Evolutionary conservation across 2,329 filamentous ascomycete species (phyloP), one percentile per base, ranked within the genome.

Genomic region (Cyclaneusma minus): DNA sequence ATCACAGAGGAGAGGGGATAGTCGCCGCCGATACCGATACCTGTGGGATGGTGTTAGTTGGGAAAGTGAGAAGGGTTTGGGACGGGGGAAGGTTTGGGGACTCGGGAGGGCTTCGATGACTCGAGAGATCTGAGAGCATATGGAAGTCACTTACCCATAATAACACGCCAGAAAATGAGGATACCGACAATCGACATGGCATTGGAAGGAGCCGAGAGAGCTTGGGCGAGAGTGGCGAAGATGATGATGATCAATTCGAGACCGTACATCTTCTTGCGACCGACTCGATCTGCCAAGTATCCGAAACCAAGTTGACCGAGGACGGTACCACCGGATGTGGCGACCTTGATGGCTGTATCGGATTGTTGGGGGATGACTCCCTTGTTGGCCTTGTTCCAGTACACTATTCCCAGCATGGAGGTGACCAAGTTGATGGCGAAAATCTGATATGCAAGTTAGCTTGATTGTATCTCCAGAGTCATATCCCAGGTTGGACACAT

Each of bases 1-100:
- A 89, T 89, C 37, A 87, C 78, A 13, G 75, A 78, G 24, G 74
- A 82, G 6, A 91, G 59, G 5, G 82, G 81, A 45, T 87, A 89
- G 44, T 89, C 81, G 41, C 77, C 76, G 43, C 77, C 74, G 22
- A 79, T 77, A 35, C 72, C 72, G 24, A 78, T 61, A 29, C 73
- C 62, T 29, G 36, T 19, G n/a, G 30, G 24, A 9, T 22, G 29
- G 51, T 51, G 26, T 51, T 48, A 18, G 54, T 51, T n/a, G n/a
- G n/a, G n/a, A n/a, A n/a, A n/a, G n/a, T n/a, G n/a, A n/a, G n/a
- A n/a, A n/a, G n/a, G n/a, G n/a, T n/a, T n/a, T n/a, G n/a, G n/a
- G n/a, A n/a, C n/a, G n/a, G n/a, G n/a, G n/a, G n/a, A n/a, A n/a
- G n/a, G n/a, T n/a, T n/a, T n/a, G n/a, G n/a, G n/a, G n/a, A n/a